Evolutionary conservation across 2,329 filamentous ascomycete species (phyloP).

Genomic region (Verticillium alfalfae): DNA sequence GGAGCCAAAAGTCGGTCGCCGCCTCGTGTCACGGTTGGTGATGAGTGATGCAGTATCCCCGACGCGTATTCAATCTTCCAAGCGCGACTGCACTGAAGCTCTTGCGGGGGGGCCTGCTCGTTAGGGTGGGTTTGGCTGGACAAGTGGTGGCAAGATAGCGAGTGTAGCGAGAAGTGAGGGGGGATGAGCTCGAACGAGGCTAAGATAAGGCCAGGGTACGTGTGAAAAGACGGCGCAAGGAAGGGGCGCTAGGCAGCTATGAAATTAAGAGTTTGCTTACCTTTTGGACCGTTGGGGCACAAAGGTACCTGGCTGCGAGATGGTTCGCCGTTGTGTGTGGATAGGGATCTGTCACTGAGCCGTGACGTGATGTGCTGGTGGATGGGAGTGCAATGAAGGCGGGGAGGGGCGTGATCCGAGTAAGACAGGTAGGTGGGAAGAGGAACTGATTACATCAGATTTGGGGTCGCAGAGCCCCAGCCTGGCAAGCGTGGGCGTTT

Average conservation of each 20-base stretch:
- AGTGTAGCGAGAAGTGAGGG: constrained; percentile 1
- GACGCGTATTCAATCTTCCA: not conserved
- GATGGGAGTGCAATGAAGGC: constrained; percentile 5
- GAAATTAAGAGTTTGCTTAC: not conserved
- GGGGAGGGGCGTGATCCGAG: constrained; percentile 7
- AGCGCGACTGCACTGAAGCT: constrained; percentile 1
- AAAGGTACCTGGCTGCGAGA: not conserved
- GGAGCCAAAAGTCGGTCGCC: not conserved
- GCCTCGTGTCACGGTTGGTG: not conserved
- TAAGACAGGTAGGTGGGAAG: not conserved
- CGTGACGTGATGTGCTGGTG: not conserved
- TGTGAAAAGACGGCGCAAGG: not conserved
- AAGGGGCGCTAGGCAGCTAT: not conserved
- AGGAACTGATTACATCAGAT: constrained; percentile 5
- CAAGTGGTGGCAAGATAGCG: not conserved
- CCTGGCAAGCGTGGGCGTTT: not conserved
- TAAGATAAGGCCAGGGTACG: not conserved
- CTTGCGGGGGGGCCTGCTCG: not conserved
- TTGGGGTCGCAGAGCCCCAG: not conserved
- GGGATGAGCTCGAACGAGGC: constrained; percentile 1
- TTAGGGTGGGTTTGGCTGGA: not conserved
- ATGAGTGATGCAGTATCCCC: not conserved
- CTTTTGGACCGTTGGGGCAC: not conserved
- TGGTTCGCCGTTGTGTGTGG: not conserved
- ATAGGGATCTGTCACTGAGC: not conserved